Evolutionary conservation across 495 filamentous ascomycete species (phyloP), one percentile per base, ranked within the genome.

Genomic region (Achaetomiella virescens): DNA sequence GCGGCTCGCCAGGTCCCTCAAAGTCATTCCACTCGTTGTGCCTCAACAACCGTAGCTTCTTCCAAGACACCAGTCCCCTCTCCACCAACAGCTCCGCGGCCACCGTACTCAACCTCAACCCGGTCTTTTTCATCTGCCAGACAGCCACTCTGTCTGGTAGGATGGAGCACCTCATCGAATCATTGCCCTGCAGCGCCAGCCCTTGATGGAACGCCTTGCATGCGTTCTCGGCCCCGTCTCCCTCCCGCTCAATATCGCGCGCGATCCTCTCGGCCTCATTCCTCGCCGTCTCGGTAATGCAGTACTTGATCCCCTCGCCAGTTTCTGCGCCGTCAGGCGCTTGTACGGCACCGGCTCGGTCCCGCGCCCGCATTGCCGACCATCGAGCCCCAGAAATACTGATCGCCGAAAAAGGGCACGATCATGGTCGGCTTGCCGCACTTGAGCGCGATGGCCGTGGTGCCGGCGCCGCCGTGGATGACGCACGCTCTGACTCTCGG

Each of bases 351-450:
- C 80, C 1, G 87, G 83, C 25, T 77, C 1, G 86, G 80, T 1
- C 89, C 89, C 14, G 87, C 87, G 3, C 81, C 79, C 2, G 83
- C 77, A 20, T 73, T 74, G 0, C 78, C 78, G 3, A 91, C 76
- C 81, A 90, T 90, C 5, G 76, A 68, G 10, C 88, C 89, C 90
- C 90, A 95, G 67, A 93, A 93, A 15, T 82, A 78, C 69, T 95
- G 89, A 58, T 87, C 84, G 0, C 84, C 84, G 60, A 87, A 87
- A 66, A 87, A 87, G 6, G 84, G 83, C 2, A 86, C 81, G 27
- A 87, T 73, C 75, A 86, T 81, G 17, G 81, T 85, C 20, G 84
- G 84, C 56, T 76, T 81, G 0, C 81, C 84, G 52, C 76, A 81
- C 62, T 81, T 82, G 22, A 87, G 72, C 15, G 82, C 80, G 18